Evolutionary conservation across 129 eudicot species (phyloP).

Genomic region (Silybum marianum): DNA sequence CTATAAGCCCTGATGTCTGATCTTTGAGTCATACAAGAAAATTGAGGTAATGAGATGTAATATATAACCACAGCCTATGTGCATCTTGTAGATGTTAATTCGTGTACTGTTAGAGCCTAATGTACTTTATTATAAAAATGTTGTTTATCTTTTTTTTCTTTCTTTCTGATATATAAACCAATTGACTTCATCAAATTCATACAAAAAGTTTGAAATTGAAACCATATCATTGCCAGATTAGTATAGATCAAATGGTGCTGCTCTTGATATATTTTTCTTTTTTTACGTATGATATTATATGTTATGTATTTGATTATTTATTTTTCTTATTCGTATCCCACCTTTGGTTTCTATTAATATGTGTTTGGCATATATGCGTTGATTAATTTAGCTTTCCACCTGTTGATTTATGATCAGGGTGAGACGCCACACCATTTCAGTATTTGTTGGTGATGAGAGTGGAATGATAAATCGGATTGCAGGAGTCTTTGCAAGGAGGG

Average conservation of each 20-base stretch:
- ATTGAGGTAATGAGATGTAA: neutral
- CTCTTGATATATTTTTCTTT: neutral
- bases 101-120: neutral
- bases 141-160: neutral
- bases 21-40: neutral
- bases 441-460: constrained; percentile 91
- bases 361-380: neutral
- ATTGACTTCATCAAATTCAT: neutral
- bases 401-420: constrained; percentile 41
- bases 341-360: neutral
- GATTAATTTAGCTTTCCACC: neutral
- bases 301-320: neutral
- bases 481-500: constrained; percentile 93
- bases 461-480: constrained; percentile 97
- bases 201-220: neutral
- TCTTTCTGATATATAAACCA: neutral
- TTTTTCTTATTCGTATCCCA: neutral
- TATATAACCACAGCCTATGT: neutral
- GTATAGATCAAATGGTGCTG: neutral
- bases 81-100: neutral
- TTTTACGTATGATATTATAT: neutral
- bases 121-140: neutral
- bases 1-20: neutral
- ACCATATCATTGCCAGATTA: neutral
- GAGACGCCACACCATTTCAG: constrained; percentile 80